Conservation (phyloP, 2,329 filamentous ascomycete genomes). For the Calonectria crousiana region DNA sequence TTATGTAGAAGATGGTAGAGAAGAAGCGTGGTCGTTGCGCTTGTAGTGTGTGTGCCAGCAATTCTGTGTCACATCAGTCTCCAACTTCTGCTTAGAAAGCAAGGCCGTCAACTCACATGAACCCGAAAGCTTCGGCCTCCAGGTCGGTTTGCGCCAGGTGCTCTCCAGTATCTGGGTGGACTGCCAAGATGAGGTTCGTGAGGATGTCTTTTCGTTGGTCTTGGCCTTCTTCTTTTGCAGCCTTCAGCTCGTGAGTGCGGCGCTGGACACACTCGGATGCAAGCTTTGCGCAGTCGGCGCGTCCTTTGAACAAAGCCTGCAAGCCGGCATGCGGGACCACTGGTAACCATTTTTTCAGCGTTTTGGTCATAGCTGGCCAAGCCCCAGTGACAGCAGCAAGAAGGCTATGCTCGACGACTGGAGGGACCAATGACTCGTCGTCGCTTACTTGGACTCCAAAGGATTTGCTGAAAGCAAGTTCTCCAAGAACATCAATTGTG, state of each 20-base stretch:
- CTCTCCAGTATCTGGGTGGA: slow-evolving; percentile 26
- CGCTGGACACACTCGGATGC: slow-evolving; percentile 26
- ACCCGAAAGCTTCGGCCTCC: slow-evolving; percentile 30
- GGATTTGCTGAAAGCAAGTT: slow-evolving; percentile 27
- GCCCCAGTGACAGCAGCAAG: slow-evolving; percentile 23
- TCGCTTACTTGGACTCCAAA: slow-evolving; percentile 22
- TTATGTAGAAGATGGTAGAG: slow-evolving; percentile 27
- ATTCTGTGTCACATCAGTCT: slow-evolving; percentile 11
- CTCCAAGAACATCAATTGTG: slow-evolving; percentile 25
- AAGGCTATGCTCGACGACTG: slow-evolving; percentile 19
- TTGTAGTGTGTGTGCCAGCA: slow-evolving; percentile 30
- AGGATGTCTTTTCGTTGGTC: slow-evolving; percentile 26
- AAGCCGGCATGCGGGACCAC: slow-evolving; percentile 16
- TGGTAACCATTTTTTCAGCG: slow-evolving; percentile 20
- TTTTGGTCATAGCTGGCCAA: slow-evolving; percentile 27
- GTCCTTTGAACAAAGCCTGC: slow-evolving; percentile 24
- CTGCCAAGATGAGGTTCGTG: slow-evolving; percentile 27
- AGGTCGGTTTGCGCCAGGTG: slow-evolving; percentile 16
- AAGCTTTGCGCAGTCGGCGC: slow-evolving; percentile 19
- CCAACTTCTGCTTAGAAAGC: not conserved
- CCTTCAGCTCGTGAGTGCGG: slow-evolving; percentile 10
- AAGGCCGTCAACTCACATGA: slow-evolving; percentile 19
- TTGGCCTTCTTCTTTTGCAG: not conserved
- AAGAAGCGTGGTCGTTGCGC: slow-evolving; percentile 26
- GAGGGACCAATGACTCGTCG: slow-evolving; percentile 24